These are phyloP conservation scores for Nematocida sp. DNA, from an alignment of 371 early-diverging fungal genomes.

Conservation along the genomic window DNA sequence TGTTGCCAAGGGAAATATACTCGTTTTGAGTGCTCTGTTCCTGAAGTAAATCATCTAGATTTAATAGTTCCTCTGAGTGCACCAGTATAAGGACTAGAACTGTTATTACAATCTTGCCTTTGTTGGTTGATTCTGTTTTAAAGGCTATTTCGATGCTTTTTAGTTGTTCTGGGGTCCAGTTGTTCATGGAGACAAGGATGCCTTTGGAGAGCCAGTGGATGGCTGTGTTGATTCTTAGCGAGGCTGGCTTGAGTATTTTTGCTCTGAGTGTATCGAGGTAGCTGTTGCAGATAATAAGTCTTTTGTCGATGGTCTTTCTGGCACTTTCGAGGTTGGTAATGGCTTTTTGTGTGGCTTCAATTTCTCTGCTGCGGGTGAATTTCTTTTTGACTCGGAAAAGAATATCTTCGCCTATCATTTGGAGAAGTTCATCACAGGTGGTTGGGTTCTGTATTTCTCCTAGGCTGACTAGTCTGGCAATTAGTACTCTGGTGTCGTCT, in stretches of 20 bases:
- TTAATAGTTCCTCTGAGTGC: conserved; percentile 15
- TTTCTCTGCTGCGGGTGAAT: conserved; percentile 54
- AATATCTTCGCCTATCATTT: conserved; percentile 57
- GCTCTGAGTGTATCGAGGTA: conserved; percentile 55
- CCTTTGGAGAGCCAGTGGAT: conserved; percentile 79
- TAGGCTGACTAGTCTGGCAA: conserved; percentile 1
- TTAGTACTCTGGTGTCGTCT: background rate
- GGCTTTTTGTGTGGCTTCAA: conserved; percentile 57
- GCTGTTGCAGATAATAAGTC: conserved; percentile 68
- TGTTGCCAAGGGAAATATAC: conserved; percentile 26
- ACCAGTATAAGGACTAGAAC: conserved; percentile 43
- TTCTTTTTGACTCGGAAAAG: conserved; percentile 35
- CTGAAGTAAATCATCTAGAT: conserved; percentile 59
- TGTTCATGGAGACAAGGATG: conserved; percentile 66
- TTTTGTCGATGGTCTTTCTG: conserved; percentile 72
- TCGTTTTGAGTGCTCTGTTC: conserved; percentile 35
- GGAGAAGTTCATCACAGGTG: conserved; percentile 54
- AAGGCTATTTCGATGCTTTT: conserved; percentile 54
- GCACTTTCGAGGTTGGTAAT: conserved; percentile 63
- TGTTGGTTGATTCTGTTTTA: conserved; percentile 10
- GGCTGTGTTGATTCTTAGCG: conserved; percentile 84
- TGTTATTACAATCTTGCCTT: conserved; percentile 50
- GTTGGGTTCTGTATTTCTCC: conserved; percentile 28
- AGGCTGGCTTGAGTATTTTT: conserved; percentile 48
- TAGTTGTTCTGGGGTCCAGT: conserved; percentile 46